A percentile compares a stretch with the other conserved stretches of the same genome.
These are phyloP conservation scores for Nemania sp. DNA, from an alignment of 2,329 filamentous ascomycete genomes.

Conservation along the genomic window DNA sequence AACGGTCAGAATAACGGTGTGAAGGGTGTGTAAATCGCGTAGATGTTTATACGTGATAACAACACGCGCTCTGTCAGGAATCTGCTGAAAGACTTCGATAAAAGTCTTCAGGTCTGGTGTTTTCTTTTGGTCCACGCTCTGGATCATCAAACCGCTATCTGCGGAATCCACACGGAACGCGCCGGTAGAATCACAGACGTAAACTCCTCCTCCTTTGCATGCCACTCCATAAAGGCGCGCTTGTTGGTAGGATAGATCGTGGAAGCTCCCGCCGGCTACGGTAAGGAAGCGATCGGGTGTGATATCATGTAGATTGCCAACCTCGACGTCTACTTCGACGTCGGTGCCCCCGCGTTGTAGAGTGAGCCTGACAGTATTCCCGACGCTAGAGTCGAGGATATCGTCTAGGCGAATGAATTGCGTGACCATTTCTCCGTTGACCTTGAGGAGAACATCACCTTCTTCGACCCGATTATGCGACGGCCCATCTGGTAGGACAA, in stretches of 20 bases:
- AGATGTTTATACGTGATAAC: conserved; percentile 97
- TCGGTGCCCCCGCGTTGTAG: conserved; percentile 89
- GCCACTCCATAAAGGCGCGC: conserved; percentile 94
- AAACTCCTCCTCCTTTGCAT: conserved; percentile 76
- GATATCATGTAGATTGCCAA: conserved; percentile 90
- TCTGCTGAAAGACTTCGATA: conserved; percentile 84
- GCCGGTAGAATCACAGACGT: conserved; percentile 90
- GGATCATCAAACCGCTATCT: conserved; percentile 90
- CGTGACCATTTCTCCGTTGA: conserved; percentile 90
- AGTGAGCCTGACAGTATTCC: conserved; percentile 73
- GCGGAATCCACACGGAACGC: conserved; percentile 93
- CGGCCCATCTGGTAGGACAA: conserved; percentile 87
- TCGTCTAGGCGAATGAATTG: conserved; percentile 92
- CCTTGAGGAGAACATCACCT: conserved; percentile 89
- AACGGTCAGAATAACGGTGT: conserved; percentile 88
- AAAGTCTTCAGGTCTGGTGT: conserved; percentile 87
- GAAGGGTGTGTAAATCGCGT: conserved; percentile 88
- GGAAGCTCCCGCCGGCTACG: conserved; percentile 91
- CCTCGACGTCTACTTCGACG: conserved; percentile 78
- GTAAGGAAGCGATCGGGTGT: conserved; percentile 95
- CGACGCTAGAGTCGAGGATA: conserved; percentile 87
- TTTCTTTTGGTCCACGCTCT: conserved; percentile 88
- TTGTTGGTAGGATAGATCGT: conserved; percentile 95
- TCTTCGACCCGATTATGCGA: conserved; percentile 87
- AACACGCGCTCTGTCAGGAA: conserved; percentile 80